Conservation (phyloP, 495 filamentous ascomycete genomes). For the Podospora pseudopauciseta region DNA sequence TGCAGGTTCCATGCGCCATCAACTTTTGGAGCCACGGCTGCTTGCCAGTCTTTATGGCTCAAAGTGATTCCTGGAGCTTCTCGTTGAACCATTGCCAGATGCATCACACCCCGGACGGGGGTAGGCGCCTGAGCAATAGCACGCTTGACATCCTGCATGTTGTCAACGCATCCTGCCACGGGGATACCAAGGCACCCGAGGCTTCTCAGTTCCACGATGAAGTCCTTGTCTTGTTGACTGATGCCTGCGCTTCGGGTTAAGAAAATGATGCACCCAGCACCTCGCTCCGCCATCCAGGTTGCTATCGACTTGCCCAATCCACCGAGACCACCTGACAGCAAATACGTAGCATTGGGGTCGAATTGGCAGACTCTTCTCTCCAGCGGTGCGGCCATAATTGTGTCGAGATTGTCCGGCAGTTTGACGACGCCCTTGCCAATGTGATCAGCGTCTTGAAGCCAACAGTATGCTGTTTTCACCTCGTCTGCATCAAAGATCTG, state of each 20-base stretch:
- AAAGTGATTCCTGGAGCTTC: constrained; percentile 33
- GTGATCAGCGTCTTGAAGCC: constrained; percentile 3
- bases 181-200: not conserved
- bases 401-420: not conserved
- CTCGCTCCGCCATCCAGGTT: constrained; percentile 53
- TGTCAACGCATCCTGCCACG: constrained; percentile 24
- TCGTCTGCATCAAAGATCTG: not conserved
- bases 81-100: constrained; percentile 50
- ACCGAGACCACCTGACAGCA: constrained; percentile 59
- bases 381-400: not conserved
- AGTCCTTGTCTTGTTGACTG: not conserved
- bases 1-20: constrained; percentile 36
- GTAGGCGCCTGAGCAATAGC: constrained; percentile 27
- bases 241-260: not conserved
- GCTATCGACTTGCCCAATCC: constrained; percentile 59
- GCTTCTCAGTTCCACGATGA: not conserved
- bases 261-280: constrained; percentile 55
- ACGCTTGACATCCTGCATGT: constrained; percentile 27
- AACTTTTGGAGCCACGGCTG: constrained; percentile 39
- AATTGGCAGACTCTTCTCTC: constrained; percentile 12
- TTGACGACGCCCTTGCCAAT: not conserved
- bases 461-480: not conserved
- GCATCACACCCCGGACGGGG: constrained; percentile 44
- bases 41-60: not conserved
- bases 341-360: constrained; percentile 46